Evolutionary conservation across 148 eudicot species (phyloP).

Genomic region (Cornus florida): DNA sequence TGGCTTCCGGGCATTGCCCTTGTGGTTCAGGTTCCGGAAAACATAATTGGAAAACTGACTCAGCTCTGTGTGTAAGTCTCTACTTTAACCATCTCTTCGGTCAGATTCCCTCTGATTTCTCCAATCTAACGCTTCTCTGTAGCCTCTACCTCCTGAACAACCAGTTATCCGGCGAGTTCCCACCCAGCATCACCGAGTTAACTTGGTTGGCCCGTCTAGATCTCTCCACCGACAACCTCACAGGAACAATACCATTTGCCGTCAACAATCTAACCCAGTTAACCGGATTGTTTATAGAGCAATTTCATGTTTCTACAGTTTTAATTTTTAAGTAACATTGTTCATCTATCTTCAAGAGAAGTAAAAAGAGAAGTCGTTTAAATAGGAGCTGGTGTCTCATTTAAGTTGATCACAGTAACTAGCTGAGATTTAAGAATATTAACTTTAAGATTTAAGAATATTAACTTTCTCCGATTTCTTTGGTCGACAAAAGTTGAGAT

Average conservation of each 20-base stretch:
- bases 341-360: too few species aligned
- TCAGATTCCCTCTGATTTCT: constrained; percentile 43
- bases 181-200: constrained; percentile 37
- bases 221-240: constrained; percentile 51
- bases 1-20: constrained; percentile 56
- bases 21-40: constrained; percentile 43
- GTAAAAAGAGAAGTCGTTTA: too few species aligned
- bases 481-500: too few species aligned
- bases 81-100: constrained; percentile 49
- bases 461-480: too few species aligned
- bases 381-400: too few species aligned
- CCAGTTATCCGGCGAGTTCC: constrained; percentile 40
- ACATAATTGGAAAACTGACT: constrained; percentile 41
- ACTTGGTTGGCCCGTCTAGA: constrained; percentile 54
- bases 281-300: constrained; percentile 6
- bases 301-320: too few species aligned
- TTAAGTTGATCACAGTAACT: too few species aligned
- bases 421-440: too few species aligned
- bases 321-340: too few species aligned
- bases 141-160: constrained; percentile 45
- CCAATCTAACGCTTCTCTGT: constrained; percentile 39
- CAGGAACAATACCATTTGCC: constrained; percentile 60
- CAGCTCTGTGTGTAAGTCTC: constrained; percentile 36
- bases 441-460: too few species aligned
- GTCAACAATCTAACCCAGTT: constrained; percentile 51